Conservation (phyloP, 345 rosid species). For the Camelina sativa region DNA sequence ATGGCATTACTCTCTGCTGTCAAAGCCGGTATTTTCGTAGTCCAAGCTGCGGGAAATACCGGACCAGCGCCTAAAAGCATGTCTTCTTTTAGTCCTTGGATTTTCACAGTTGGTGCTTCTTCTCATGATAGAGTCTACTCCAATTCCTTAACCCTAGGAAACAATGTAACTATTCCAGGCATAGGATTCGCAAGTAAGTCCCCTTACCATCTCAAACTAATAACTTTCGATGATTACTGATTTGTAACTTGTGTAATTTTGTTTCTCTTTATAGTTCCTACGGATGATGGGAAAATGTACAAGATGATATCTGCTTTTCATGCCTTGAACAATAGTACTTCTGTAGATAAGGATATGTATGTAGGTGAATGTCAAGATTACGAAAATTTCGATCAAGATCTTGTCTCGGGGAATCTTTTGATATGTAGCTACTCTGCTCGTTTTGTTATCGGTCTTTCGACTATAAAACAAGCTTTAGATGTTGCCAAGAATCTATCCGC, state of each 20-base stretch:
- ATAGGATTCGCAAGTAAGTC: slow-evolving; percentile 87
- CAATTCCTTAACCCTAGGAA: slow-evolving; percentile 78
- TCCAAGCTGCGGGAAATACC: slow-evolving; percentile 98
- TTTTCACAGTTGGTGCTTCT: slow-evolving; percentile 91
- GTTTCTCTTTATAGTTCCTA: slow-evolving; percentile 60
- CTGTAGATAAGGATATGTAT: slow-evolving; percentile 66
- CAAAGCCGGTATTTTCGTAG: slow-evolving; percentile 85
- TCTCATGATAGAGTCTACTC: slow-evolving; percentile 85
- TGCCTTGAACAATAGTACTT: slow-evolving; percentile 68
- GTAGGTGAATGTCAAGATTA: slow-evolving; percentile 93
- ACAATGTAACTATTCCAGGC: slow-evolving; percentile 75
- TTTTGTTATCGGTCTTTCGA: slow-evolving; percentile 86
- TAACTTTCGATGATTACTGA: neutral
- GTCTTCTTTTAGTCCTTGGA: slow-evolving; percentile 99
- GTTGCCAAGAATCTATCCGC: slow-evolving; percentile 88
- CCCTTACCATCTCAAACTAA: neutral
- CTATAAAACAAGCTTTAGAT: slow-evolving; percentile 73
- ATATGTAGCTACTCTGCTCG: slow-evolving; percentile 92
- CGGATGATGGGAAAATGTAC: slow-evolving; percentile 54
- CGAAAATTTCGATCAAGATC: slow-evolving; percentile 52
- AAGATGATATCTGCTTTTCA: slow-evolving; percentile 71
- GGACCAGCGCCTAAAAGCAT: slow-evolving; percentile 96
- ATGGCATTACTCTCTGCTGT: slow-evolving; percentile 93
- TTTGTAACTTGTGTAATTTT: slow-evolving; percentile 14
- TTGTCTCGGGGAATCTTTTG: slow-evolving; percentile 72